Conservation (phyloP, 768 basidiomycete species). For the Tulasnella sp. region DNA sequence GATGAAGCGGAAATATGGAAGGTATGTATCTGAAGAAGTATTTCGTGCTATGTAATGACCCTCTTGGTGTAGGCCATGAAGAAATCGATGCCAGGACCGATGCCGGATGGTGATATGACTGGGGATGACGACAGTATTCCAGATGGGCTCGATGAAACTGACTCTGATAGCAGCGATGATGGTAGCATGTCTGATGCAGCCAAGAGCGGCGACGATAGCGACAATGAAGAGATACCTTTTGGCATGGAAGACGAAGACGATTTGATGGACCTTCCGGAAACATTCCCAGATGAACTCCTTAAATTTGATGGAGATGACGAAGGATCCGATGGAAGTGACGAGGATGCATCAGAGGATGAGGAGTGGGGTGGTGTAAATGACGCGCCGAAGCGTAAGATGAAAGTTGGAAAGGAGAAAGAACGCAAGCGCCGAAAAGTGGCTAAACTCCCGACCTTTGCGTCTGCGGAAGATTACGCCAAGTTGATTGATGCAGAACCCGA, state of each 20-base stretch:
- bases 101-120: conserved; percentile 32
- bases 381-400: conserved; percentile 35
- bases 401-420: conserved; percentile 19
- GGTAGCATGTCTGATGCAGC: conserved; percentile 7
- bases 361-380: conserved; percentile 32
- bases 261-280: conserved; percentile 20
- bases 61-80: conserved; percentile 60
- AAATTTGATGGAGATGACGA: conserved; percentile 32
- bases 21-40: conserved; percentile 34
- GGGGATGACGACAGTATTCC: conserved; percentile 22
- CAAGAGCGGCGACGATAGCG: conserved; percentile 24
- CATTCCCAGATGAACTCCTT: conserved; percentile 25
- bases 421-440: conserved; percentile 54
- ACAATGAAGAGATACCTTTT: conserved; percentile 16
- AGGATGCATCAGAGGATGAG: conserved; percentile 44
- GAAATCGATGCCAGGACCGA: conserved; percentile 50
- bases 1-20: conserved; percentile 70
- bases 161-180: neutral
- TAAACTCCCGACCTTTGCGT: conserved; percentile 67
- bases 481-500: conserved; percentile 74
- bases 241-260: conserved; percentile 20
- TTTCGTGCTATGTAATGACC: neutral
- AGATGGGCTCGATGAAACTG: conserved; percentile 1
- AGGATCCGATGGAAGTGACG: conserved; percentile 39
- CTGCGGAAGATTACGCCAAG: conserved; percentile 73